Base-by-base conservation (phyloP, 2,329 filamentous ascomycete genomes). In the Neocucurbitaria cava region DNA sequence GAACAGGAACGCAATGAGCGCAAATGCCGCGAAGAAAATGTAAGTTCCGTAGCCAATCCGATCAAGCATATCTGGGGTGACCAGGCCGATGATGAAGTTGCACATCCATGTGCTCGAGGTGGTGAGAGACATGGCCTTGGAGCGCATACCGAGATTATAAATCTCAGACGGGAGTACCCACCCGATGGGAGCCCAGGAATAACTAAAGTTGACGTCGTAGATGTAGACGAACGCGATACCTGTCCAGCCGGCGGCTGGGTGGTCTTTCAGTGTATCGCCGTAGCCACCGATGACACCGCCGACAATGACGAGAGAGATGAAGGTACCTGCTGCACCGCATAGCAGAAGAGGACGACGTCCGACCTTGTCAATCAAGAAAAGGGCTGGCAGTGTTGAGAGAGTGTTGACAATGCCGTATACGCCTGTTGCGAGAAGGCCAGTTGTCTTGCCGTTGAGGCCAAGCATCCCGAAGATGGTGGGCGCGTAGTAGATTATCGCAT, bases 51-150 rank as follows among this genome's bases (percentile, higher is more conserved):
- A 78, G 30, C 77, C 55, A 23, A 68, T 60, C 1, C 89, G 84
- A 17, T 87, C 85, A 17, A 93, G 89, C 81, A 96, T 85, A 71
- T 89, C 92, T 0, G 90, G 90, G 0, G 89, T 92, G 41, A 69
- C 60, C 2, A 67, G 52, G 1, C 89, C 88, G 55, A 96, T 92
- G 39, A 72, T 60, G 39, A 67, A 72, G 41, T 92, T 94, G 89
- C 89, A 93, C 62, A 94, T 84, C 91, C 91, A 96, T 84, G 95
- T 96, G 73, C 89, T 91, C 56, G 68, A 73, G 11, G 87, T 87
- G 6, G 87, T 88, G 0, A 92, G 77, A 0, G 88, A 82, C 18
- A 90, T 87, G 44, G 89, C 89, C 54, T 91, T 89, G 0, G 89
- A 83, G 18, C 65, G 82, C n/a, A 85, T 86, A 52, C 84, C 87